Conservation (phyloP, 1,139 yeast species). For the Blastobotrys malaysiensis region DNA sequence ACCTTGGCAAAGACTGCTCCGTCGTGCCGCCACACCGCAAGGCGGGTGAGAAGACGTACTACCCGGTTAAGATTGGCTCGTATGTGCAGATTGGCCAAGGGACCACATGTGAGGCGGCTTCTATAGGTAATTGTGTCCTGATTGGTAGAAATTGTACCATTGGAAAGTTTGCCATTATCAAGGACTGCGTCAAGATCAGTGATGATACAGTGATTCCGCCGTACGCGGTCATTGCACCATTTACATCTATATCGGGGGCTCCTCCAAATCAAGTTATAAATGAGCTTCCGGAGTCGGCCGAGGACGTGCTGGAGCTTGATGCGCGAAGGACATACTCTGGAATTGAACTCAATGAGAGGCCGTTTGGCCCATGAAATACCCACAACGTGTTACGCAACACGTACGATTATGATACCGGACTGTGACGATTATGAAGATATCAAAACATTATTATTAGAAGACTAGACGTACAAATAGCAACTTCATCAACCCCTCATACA, state of each 20-base stretch:
- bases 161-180: conserved; percentile 49
- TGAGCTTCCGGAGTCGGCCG: conserved; percentile 35
- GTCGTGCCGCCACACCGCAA: conserved; percentile 23
- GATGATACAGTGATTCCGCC: conserved; percentile 50
- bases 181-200: conserved; percentile 56
- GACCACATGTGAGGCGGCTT: conserved; percentile 38
- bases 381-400: no score
- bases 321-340: conserved; percentile 31
- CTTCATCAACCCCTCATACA: not conserved
- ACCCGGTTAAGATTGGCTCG: conserved; percentile 50
- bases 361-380: not conserved
- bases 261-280: conserved; percentile 22
- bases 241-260: conserved; percentile 42
- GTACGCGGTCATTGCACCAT: conserved; percentile 55
- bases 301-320: conserved; percentile 31
- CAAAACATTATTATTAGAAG: not conserved
- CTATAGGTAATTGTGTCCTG: conserved; percentile 41
- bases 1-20: conserved; percentile 24
- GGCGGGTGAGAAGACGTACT: conserved; percentile 19
- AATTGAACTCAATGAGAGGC: conserved; percentile 16
- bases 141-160: conserved; percentile 57
- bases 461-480: not conserved
- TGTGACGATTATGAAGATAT: not conserved
- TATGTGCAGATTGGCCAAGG: conserved; percentile 49
- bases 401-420: no score